These are phyloP conservation scores for Castanea crenata DNA, from an alignment of 306 rosid species.

Conservation along the genomic window DNA sequence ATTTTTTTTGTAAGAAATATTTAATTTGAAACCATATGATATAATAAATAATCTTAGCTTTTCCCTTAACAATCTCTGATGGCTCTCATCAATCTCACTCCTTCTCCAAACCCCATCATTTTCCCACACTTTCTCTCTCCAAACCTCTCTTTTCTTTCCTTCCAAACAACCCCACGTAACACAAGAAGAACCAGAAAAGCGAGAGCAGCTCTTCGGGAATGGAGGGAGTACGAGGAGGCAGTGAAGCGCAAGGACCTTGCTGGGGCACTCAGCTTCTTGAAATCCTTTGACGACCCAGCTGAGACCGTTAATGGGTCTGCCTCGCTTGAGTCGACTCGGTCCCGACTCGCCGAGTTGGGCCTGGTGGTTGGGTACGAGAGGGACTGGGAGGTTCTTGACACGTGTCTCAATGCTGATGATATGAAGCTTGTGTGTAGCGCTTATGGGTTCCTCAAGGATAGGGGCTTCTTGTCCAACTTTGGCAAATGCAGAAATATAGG, in stretches of 20 bases:
- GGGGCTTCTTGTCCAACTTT: slow-evolving; percentile 82
- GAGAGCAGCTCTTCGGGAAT: slow-evolving; percentile 61
- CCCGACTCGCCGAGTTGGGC: slow-evolving; percentile 50
- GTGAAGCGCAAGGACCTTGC: slow-evolving; percentile 93
- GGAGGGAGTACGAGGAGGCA: slow-evolving; percentile 93
- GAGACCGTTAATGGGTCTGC: slow-evolving; percentile 33
- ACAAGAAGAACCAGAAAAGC: not conserved
- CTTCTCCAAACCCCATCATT: slow-evolving; percentile 21
- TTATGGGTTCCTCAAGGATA: slow-evolving; percentile 64
- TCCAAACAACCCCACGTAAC: not conserved
- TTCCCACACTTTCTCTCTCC: slow-evolving; percentile 22
- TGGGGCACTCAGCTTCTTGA: slow-evolving; percentile 68
- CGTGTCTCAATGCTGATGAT: slow-evolving; percentile 94
- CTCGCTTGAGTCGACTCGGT: slow-evolving; percentile 34
- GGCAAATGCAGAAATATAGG: slow-evolving; percentile 92
- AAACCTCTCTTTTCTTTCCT: slow-evolving; percentile 14
- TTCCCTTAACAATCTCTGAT: slow-evolving; percentile 17
- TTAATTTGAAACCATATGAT: no score
- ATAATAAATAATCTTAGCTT: not conserved
- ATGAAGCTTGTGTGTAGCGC: slow-evolving; percentile 89
- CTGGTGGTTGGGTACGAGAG: slow-evolving; percentile 58
- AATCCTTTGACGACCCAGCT: slow-evolving; percentile 40
- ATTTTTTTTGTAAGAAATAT: no score
- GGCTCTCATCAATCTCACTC: slow-evolving; percentile 28
- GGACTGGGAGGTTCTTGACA: slow-evolving; percentile 92